Base-by-base conservation (phyloP, 306 rosid species). In the Glycine soja region DNA sequence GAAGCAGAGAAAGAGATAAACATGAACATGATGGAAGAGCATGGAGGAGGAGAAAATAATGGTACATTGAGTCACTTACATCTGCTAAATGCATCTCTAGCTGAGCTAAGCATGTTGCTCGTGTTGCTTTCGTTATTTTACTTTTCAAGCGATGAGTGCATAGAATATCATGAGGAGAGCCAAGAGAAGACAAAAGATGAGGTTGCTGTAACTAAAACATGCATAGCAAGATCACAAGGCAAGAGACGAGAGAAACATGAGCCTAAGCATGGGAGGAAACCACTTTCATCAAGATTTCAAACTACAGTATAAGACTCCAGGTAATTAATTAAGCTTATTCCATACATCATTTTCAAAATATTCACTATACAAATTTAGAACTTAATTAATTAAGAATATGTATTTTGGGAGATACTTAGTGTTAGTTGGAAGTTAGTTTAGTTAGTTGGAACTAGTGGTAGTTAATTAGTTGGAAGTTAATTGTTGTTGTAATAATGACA, bases 21-120 rank as follows among this genome's bases (percentile, higher is more conserved):
- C 30, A 24, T 24, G 30, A 24, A 24, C 30, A 24, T 36, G 76
- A 2, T 19, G 62, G 43, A 38, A 38, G 43, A 38, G 64, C 80
- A 18, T 56, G 84, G 10, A 52, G 81, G 56, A 52, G 82, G 71
- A 42, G 52, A 24, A 24, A 24, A 68, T 36, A 50, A 72, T 36
- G 81, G 3, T 64, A 11, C 32, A 43, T 30, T 16, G 34, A n/a
- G 11, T 45, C 5, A 70, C 16, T 70, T 80, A 19, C 77, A 52
- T 3, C 19, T 15, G n/a, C 69, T 78, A 13, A 72, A 83, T 73
- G 42, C 86, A 4, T 51, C 72, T 12, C 81, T 81, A 46, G 72
- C 78, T 0, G 92, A 88, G 40, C 58, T 89, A 64, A 89, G 89
- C 70, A 86, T 85, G 75, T 56, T 91, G n/a, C 47, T 83, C 34